Percentiles rank a stretch among this genome's conserved stretches.
phyloP scores from a whole-genome alignment of 345 rosid species.

The Jatropha curcas region DNA sequence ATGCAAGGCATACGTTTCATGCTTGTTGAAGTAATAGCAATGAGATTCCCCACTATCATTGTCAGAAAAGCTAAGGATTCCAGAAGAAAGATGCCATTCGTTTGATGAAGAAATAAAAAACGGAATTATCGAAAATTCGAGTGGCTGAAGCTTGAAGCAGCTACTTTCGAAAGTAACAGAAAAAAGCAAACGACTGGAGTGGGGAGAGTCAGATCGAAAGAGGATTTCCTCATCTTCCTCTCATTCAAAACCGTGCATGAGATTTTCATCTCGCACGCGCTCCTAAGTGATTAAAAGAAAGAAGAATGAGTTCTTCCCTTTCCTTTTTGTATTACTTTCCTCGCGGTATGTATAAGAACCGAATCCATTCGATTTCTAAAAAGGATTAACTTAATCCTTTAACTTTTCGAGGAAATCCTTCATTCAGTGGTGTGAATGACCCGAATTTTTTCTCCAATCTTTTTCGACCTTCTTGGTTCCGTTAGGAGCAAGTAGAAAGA shows the following conservation, averaged over 20 bases:
- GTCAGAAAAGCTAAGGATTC: neutral
- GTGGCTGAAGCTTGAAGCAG: neutral
- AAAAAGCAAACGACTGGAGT: neutral
- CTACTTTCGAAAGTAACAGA: neutral
- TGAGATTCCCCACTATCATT: no score
- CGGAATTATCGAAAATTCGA: neutral
- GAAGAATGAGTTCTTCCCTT: no score
- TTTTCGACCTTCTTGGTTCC: neutral
- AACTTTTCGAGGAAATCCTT: constrained; percentile 2
- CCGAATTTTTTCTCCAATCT: neutral
- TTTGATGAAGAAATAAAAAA: neutral
- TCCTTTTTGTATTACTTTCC: no score
- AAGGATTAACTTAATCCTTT: neutral
- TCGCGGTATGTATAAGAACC: no score
- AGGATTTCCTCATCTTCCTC: constrained; percentile 8
- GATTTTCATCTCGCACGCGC: no score
- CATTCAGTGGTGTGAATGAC: neutral
- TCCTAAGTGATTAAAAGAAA: no score
- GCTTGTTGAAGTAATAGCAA: no score
- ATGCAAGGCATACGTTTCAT: no score
- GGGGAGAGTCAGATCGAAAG: neutral
- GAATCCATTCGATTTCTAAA: neutral
- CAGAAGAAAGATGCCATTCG: neutral
- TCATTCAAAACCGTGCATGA: no score
- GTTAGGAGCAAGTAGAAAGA: neutral